These are phyloP conservation scores for Pachysolen tannophilus DNA, from an alignment of 805 yeast genomes.

Conservation along the genomic window DNA sequence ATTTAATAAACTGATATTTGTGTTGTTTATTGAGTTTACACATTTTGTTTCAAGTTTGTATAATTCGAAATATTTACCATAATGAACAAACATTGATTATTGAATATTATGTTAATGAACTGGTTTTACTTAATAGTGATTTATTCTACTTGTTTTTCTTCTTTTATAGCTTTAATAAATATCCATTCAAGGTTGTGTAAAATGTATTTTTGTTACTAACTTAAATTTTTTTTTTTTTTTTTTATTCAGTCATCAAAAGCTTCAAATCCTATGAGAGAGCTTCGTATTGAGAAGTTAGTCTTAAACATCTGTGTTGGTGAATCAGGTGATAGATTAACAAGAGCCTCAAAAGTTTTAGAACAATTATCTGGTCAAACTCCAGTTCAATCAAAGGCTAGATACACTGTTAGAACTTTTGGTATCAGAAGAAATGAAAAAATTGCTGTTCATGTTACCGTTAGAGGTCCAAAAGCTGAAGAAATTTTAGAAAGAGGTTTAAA, in stretches of 20 bases:
- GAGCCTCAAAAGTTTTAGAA: conserved; percentile 99
- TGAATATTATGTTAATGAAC: too few species aligned
- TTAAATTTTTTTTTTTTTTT: background rate
- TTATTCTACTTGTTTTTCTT: too few species aligned
- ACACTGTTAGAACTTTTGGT: conserved; percentile 99
- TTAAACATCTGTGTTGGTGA: conserved; percentile 99
- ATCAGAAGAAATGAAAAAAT: conserved; percentile 99
- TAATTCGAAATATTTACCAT: too few species aligned
- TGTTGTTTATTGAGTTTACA: too few species aligned
- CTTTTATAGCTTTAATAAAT: too few species aligned
- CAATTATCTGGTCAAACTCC: conserved; percentile 99
- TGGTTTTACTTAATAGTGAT: too few species aligned
- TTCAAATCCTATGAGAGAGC: conserved; percentile 97
- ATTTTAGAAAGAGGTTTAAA: conserved; percentile 99
- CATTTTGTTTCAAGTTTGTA: too few species aligned
- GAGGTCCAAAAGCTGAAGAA: conserved; percentile 99
- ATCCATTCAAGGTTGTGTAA: too few species aligned
- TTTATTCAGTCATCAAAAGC: conserved; percentile 39
- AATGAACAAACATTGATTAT: too few species aligned
- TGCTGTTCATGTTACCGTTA: conserved; percentile 97
- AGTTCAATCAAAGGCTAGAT: conserved; percentile 99
- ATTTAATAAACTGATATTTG: too few species aligned
- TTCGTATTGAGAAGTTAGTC: conserved; percentile 98
- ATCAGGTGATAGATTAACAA: conserved; percentile 99
- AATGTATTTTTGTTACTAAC: too few species aligned